These are phyloP conservation scores for Somion occarium DNA, from an alignment of 1,284 basidiomycete genomes.

Conservation along the genomic window DNA sequence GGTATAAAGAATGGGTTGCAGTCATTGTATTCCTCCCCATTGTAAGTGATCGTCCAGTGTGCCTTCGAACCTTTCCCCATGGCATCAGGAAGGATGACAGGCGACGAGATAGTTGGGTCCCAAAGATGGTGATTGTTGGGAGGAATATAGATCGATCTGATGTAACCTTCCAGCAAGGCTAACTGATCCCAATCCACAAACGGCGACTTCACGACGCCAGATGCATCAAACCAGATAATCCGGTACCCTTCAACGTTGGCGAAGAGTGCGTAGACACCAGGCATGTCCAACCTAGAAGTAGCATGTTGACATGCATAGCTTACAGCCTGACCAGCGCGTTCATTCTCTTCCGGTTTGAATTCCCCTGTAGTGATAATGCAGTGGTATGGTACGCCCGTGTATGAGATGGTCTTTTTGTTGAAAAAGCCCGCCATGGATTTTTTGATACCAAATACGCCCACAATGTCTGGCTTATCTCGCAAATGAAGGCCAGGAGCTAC, in stretches of 20 bases:
- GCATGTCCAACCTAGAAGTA: neutral
- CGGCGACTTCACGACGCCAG: neutral
- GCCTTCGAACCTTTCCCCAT: neutral
- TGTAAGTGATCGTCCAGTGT: neutral
- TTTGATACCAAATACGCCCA: too few relatives aligned
- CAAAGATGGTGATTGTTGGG: neutral
- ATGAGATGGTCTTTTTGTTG: too few relatives aligned
- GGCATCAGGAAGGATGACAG: neutral
- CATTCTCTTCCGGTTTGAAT: neutral
- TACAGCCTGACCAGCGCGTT: neutral
- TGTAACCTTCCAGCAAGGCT: neutral
- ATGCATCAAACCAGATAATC: constrained; percentile 1
- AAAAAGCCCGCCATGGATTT: too few relatives aligned
- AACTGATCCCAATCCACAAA: neutral
- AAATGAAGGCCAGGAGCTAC: too few relatives aligned
- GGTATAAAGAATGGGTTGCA: neutral
- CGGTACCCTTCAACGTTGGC: neutral
- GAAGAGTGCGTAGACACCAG: neutral
- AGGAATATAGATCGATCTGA: neutral
- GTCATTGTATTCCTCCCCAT: neutral
- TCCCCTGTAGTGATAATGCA: neutral
- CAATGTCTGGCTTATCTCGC: too few relatives aligned
- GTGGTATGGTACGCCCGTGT: neutral
- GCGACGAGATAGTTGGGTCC: neutral
- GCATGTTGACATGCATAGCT: constrained; percentile 1